phyloP scores from a whole-genome alignment of 345 rosid genomes.

The Corymbia maculata region DNA sequence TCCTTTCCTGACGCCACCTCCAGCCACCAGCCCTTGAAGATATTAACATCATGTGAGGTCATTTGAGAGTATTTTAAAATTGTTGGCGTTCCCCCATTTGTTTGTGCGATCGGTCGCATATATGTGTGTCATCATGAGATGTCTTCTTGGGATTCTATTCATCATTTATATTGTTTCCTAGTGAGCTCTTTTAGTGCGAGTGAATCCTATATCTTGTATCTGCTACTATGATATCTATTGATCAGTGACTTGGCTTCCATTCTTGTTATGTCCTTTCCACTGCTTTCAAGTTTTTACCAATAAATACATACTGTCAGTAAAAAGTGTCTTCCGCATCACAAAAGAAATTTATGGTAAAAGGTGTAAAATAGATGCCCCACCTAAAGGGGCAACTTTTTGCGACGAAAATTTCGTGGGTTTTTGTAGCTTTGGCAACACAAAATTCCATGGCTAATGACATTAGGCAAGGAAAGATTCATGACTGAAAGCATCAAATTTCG shows the following conservation, averaged over 20 bases:
- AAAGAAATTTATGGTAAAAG: neutral
- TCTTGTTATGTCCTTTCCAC: neutral
- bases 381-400: neutral
- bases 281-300: neutral
- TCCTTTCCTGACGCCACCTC: conserved; percentile 21
- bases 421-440: neutral
- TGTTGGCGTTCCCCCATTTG: neutral
- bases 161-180: neutral
- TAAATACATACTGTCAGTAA: neutral
- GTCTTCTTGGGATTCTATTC: neutral
- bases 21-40: conserved; percentile 9
- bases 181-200: neutral
- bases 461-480: neutral
- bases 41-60: neutral
- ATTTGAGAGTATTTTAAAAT: neutral
- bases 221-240: neutral
- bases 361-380: neutral
- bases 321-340: neutral
- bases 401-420: neutral
- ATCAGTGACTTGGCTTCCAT: neutral
- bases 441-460: neutral
- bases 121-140: neutral
- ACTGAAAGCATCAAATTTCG: neutral
- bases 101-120: neutral
- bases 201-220: neutral